A percentile compares a stretch with the other conserved stretches of the same genome.
Conservation (phyloP, 495 filamentous ascomycete genomes). For the Aspergillus nidulans region DNA sequence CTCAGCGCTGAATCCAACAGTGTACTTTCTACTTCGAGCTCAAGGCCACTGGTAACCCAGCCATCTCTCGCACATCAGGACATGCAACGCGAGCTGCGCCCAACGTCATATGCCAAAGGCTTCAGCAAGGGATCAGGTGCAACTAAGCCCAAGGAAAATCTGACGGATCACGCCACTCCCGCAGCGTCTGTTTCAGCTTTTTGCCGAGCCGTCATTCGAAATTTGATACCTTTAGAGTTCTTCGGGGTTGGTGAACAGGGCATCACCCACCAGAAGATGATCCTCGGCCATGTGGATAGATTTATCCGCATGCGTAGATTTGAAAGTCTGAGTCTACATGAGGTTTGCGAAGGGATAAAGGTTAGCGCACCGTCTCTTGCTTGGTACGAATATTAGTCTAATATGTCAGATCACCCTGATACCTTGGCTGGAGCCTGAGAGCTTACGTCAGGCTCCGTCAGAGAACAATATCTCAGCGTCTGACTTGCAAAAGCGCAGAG, state of each 20-base stretch:
- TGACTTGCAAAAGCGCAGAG: slow-evolving; percentile 70
- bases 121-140: not conserved
- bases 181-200: slow-evolving; percentile 75
- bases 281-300: slow-evolving; percentile 64
- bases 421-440: slow-evolving; percentile 62
- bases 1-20: slow-evolving; percentile 14
- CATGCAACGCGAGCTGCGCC: not conserved
- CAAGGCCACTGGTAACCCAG: slow-evolving; percentile 31
- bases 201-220: slow-evolving; percentile 70
- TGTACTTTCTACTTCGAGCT: slow-evolving; percentile 16
- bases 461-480: slow-evolving; percentile 58
- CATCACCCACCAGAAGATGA: slow-evolving; percentile 50
- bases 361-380: slow-evolving; percentile 32
- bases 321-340: slow-evolving; percentile 75
- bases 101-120: not conserved
- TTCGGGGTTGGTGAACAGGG: slow-evolving; percentile 59
- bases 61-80: slow-evolving; percentile 4
- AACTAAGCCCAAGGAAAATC: slow-evolving; percentile 24
- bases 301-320: slow-evolving; percentile 77
- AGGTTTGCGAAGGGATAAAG: slow-evolving; percentile 72
- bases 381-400: not conserved
- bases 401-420: slow-evolving; percentile 56
- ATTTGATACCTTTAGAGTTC: slow-evolving; percentile 70
- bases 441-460: slow-evolving; percentile 11
- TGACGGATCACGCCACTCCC: slow-evolving; percentile 71